A percentile compares a stretch with the other conserved stretches of the same genome.
Conservation (phyloP, 495 filamentous ascomycete genomes). For the Neohortaea acidophila region DNA sequence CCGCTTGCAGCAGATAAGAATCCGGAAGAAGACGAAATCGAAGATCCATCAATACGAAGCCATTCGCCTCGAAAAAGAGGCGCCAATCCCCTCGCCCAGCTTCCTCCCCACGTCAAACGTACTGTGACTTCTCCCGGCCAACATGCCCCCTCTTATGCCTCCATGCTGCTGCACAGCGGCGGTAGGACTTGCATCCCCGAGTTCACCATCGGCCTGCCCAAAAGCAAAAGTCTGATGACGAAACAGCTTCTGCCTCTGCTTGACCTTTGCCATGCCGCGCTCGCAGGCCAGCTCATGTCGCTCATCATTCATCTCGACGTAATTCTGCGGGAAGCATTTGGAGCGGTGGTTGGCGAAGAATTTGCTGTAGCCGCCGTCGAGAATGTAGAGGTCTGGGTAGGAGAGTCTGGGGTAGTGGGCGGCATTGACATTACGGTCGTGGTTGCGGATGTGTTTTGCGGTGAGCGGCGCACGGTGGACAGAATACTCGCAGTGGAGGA, state of each 20-base stretch:
- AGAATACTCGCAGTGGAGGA: slow-evolving; percentile 98
- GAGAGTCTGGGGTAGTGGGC: slow-evolving; percentile 72
- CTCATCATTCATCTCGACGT: slow-evolving; percentile 85
- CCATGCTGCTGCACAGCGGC: neutral
- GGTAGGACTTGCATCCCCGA: slow-evolving; percentile 46
- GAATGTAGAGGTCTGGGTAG: slow-evolving; percentile 92
- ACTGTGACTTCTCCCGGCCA: slow-evolving; percentile 7
- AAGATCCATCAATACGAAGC: slow-evolving; percentile 12
- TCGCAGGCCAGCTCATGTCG: slow-evolving; percentile 85
- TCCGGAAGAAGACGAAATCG: neutral
- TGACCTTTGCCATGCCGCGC: slow-evolving; percentile 75
- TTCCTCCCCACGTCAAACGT: slow-evolving; percentile 8
- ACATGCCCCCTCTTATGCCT: slow-evolving; percentile 2
- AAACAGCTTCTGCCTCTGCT: slow-evolving; percentile 58
- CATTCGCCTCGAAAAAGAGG: slow-evolving; percentile 13
- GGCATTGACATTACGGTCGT: slow-evolving; percentile 69
- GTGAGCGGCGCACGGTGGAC: slow-evolving; percentile 87
- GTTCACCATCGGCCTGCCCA: slow-evolving; percentile 43
- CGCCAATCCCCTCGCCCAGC: slow-evolving; percentile 12
- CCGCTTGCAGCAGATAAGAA: slow-evolving; percentile 1
- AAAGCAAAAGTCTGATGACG: slow-evolving; percentile 93
- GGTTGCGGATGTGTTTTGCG: slow-evolving; percentile 69
- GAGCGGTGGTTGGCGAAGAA: slow-evolving; percentile 68
- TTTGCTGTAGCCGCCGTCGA: slow-evolving; percentile 87
- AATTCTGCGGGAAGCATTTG: slow-evolving; percentile 82